Base-by-base conservation (phyloP, 108 stramenopile genomes). In the Schizochytrium sp. region DNA sequence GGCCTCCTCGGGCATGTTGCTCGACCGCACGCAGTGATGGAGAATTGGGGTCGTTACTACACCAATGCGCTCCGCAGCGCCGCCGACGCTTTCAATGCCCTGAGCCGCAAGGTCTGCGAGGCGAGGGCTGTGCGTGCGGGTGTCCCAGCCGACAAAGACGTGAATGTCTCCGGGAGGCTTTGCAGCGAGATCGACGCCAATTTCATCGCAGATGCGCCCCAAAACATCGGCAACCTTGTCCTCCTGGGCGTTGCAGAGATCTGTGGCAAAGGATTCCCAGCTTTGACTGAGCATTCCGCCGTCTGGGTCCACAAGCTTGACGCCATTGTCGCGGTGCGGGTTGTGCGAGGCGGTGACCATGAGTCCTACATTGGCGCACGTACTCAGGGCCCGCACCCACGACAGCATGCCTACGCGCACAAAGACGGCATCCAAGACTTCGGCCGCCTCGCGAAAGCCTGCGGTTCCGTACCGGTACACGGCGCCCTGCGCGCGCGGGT, bases 301-400 rank as follows among this genome's bases (percentile, higher is more conserved):
- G 29, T 72, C n/a, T 34, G 60, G 51, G 87, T 89, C 87, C 6
- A 97, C 95, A 18, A 98, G 89, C 93, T 99, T 99, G 90, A 98
- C 95, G 18, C 99, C 99, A 90, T 99, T 99, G 93, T 98, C 98
- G 5, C 69, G 71, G 91, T 94, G 96, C 57, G 95, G 92, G 91
- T 98, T 98, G 92, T 99, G 99, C 5, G 96, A 97, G 16, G 99
- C 99, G 12, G 99, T 99, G 55, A 99, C 95, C 98, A 98, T 98
- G 89, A 98, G 93, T 12, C 98, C 99, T 16, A 97, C 89, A 4
- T 88, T 89, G 29, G 51, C 48, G 3, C 48, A 1, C 0, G 58
- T 88, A 44, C 18, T 41, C 16, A 18, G 4, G 45, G 89, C 60
- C 43, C 93, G 88, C 18, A 92, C 51, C 6, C 90, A 90, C n/a